Evolutionary conservation across 352 stramenopile genomes (phyloP), one percentile per base, ranked within the genome.

Genomic region (Blastocystis sp.): DNA sequence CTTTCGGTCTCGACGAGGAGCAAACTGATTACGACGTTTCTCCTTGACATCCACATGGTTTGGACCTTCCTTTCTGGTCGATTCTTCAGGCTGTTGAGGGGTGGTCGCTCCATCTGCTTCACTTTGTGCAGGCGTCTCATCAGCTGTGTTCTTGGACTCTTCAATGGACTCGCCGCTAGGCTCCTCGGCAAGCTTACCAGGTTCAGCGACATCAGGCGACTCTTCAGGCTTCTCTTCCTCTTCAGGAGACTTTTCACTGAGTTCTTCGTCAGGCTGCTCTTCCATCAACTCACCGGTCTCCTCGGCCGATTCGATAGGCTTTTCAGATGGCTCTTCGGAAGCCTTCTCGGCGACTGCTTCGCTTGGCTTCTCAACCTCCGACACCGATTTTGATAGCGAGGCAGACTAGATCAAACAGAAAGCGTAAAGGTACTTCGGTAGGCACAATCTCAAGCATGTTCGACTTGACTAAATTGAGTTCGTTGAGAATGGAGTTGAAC

Each of bases 221-320:
- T 76, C 64, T 13, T 20, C 64, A 20, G 43, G 26, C 64, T 76
- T 76, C 64, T 53, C 64, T 76, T 76, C 29, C 68, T 79, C 68
- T 37, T 61, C 68, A 79, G 26, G 15, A 68, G 59, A 29, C 59
- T 34, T 26, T 29, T 68, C 59, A 20, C 39, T 15, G 2, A 26
- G 9, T 26, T 68, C 59, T 68, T 61, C 53, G 1, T 61, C 9
- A 1, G 59, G n/a, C 59, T 34, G 11, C 6, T 68, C 59, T 13
- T 26, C 9, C 59, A 26, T 13, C 23, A 15, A 3, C 39, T 61
- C 53, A 61, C 53, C 1, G n/a, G 53, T n/a, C 59, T 68, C 59
- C 59, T 68, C 59, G 39, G 9, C 13, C 2, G 59, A 13, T 29
- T 34, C 23, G 11, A 39, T 29, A 20, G 11, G 15, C 59, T 34